A percentile compares a stretch with the other conserved stretches of the same genome.
Evolutionary conservation across 768 basidiomycete species (phyloP).

Genomic region (Trametes elegans): DNA sequence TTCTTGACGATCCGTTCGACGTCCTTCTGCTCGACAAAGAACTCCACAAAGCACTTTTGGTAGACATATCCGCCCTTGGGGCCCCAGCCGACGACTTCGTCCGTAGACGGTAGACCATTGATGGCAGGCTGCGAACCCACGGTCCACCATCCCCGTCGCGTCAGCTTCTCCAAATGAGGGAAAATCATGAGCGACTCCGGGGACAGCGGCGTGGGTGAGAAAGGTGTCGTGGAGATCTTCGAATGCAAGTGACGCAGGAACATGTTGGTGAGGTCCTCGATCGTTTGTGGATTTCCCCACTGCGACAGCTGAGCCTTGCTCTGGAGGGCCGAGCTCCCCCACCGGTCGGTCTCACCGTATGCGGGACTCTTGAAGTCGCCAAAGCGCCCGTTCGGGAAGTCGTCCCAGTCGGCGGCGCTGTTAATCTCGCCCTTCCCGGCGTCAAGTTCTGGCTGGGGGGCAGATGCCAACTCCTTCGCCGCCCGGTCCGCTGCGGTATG

Average conservation of each 20-base stretch:
- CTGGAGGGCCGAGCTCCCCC: constrained; percentile 72
- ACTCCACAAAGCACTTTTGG: constrained; percentile 97
- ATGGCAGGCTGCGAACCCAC: constrained; percentile 95
- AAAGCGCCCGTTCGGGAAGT: constrained; percentile 98
- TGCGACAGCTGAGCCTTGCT: constrained; percentile 57
- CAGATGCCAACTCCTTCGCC: constrained; percentile 48
- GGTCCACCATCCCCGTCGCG: constrained; percentile 87
- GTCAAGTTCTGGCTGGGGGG: constrained; percentile 51
- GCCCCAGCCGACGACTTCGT: constrained; percentile 89
- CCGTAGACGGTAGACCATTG: constrained; percentile 71
- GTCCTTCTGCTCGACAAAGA: constrained; percentile 71
- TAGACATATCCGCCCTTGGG: constrained; percentile 91
- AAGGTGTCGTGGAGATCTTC: constrained; percentile 76
- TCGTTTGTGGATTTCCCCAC: constrained; percentile 73
- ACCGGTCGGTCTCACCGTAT: constrained; percentile 77
- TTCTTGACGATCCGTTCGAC: constrained; percentile 59
- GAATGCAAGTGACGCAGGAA: constrained; percentile 82
- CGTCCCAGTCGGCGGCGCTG: constrained; percentile 82
- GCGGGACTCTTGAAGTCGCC: constrained; percentile 98
- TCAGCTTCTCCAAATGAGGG: constrained; percentile 72
- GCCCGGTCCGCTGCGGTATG: constrained; percentile 63
- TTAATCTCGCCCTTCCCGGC: constrained; percentile 72
- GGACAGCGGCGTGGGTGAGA: constrained; percentile 80
- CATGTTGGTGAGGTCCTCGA: constrained; percentile 70
- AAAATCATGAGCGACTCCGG: constrained; percentile 82